Percentiles rank a stretch among this genome's conserved stretches.
phyloP scores from a whole-genome alignment of 2,329 filamentous ascomycete genomes.

The Boeremia lycopersici region DNA sequence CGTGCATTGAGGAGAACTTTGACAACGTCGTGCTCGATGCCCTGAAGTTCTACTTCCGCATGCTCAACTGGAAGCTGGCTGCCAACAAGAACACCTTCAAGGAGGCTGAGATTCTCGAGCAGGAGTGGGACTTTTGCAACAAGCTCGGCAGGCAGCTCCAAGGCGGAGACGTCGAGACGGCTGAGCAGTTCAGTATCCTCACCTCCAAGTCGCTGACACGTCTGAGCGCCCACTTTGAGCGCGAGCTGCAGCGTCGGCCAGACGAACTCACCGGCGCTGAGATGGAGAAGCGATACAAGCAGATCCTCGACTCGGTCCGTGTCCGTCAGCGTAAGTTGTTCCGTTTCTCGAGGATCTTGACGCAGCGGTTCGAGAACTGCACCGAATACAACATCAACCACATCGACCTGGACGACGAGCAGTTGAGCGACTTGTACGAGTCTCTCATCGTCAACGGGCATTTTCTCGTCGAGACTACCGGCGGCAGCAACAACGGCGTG shows the following conservation, averaged over 20 bases:
- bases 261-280: slow-evolving; percentile 79
- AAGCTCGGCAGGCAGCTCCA: slow-evolving; percentile 90
- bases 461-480: slow-evolving; percentile 77
- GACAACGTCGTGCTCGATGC: slow-evolving; percentile 90
- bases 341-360: slow-evolving; percentile 88
- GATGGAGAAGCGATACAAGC: slow-evolving; percentile 97
- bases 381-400: slow-evolving; percentile 91
- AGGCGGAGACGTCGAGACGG: slow-evolving; percentile 92
- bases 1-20: slow-evolving; percentile 96
- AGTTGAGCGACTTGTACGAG: slow-evolving; percentile 78
- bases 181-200: slow-evolving; percentile 92
- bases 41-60: slow-evolving; percentile 97
- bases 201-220: slow-evolving; percentile 92
- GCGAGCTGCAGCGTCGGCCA: slow-evolving; percentile 81
- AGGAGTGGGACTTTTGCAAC: slow-evolving; percentile 98
- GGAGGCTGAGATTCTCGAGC: slow-evolving; percentile 94
- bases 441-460: slow-evolving; percentile 82
- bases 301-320: slow-evolving; percentile 91
- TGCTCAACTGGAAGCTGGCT: slow-evolving; percentile 96
- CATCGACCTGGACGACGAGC: slow-evolving; percentile 68
- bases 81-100: slow-evolving; percentile 99
- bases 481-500: slow-evolving; percentile 72
- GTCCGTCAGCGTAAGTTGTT: slow-evolving; percentile 96
- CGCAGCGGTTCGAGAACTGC: slow-evolving; percentile 93
- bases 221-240: slow-evolving; percentile 88